phyloP scores from a whole-genome alignment of 768 basidiomycete species.

The Filobasidium floriforme region DNA sequence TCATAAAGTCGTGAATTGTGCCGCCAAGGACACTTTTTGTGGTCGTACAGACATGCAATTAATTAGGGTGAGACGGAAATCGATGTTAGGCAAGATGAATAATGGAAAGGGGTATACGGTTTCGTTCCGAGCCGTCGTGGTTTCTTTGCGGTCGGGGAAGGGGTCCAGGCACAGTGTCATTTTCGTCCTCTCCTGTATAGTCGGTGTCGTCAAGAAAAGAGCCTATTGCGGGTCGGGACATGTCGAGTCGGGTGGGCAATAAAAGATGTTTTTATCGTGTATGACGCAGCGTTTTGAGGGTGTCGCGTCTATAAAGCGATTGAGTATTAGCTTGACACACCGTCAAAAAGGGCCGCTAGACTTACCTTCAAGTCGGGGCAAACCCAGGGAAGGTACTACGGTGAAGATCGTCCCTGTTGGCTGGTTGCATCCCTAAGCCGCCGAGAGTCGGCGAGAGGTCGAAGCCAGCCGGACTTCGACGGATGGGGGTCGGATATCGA shows the following conservation, averaged over 20 bases:
- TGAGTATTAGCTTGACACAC: not conserved
- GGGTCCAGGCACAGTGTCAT: not conserved
- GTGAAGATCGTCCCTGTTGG: not conserved
- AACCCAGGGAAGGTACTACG: conserved; percentile 1
- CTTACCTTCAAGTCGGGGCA: not conserved
- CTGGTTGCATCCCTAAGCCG: conserved; percentile 37
- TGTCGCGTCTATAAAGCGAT: too few species aligned
- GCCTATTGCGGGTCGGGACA: too few species aligned
- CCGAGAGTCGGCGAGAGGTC: conserved; percentile 40
- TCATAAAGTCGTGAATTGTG: not conserved
- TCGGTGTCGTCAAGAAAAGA: not conserved
- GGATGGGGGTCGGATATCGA: conserved; percentile 38
- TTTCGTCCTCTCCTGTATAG: not conserved
- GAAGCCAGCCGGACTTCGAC: conserved; percentile 36
- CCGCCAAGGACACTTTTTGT: not conserved
- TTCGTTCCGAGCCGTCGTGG: not conserved
- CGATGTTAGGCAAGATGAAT: too few species aligned
- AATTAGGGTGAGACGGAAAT: conserved; percentile 2
- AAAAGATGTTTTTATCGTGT: too few species aligned
- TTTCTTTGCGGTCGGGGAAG: not conserved
- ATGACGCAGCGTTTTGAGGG: too few species aligned
- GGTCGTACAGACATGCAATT: conserved; percentile 5
- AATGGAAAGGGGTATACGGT: not conserved
- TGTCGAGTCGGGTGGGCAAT: too few species aligned
- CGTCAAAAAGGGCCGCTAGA: too few species aligned